Base-by-base conservation (phyloP, 768 basidiomycete genomes). In the Neoboletus magnificus region DNA sequence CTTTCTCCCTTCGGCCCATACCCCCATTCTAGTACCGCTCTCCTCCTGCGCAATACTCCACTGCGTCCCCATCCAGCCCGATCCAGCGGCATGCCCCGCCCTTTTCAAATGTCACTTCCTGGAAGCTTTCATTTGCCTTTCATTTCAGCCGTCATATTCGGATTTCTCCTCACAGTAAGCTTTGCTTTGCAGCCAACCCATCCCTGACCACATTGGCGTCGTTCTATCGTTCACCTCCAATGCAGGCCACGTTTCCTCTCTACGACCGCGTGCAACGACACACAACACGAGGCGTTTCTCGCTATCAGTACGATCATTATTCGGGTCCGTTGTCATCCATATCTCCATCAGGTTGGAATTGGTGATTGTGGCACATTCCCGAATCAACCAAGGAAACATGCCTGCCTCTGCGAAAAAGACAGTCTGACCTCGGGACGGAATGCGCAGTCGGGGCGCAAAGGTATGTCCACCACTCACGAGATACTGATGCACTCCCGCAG, bases 401-500 rank as follows among this genome's bases (percentile, higher is more conserved):
- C 23, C 27, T 48, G 22, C 33, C 15, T 43, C 44, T 44, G 40
- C 56, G 44, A 59, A 48, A 42, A 53, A 42, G 25, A 55, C 52
- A 39, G n/a, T 22, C 22, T 40, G 20, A 49, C 47, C 51, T 67
- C 55, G 66, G 50, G 55, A 47, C 54, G 43, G 54, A 51, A 37
- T 36, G 56, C 23, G 29, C 48, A 48, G 40, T 45, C 51, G 42
- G 29, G 23, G 50, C 40, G 36, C 27, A 57, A 42, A 41, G 46
- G 37, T 41, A 49, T 50, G 59, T 50, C 43, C 23, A 45, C 48
- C 16, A 54, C 23, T 46, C 50, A 39, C 36, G 27, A 39, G 25
- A 30, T 40, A 35, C 45, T 25, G 46, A 42, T 56, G 46, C 13
- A 44, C 56, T 59, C 59, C n/a, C 60, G 59, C 62, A 70, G 68